Base-by-base conservation (phyloP, 2,329 filamentous ascomycete species). In the Arthrobotrys entomopaga region DNA sequence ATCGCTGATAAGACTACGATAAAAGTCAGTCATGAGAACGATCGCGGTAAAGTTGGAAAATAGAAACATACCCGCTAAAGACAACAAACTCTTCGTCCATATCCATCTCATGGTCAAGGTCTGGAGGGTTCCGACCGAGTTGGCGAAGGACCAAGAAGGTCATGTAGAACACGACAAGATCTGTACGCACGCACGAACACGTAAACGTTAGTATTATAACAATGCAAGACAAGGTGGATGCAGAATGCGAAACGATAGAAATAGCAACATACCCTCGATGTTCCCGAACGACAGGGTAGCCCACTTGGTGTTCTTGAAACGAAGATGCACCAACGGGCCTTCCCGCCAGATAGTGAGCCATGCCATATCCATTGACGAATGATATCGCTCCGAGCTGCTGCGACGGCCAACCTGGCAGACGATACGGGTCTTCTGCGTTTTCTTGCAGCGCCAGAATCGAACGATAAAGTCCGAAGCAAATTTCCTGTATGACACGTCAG, bases 381-480 rank as follows among this genome's bases (percentile, higher is more conserved):
- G 77, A 40, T 76, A 79, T 20, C 74, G 75, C 24, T 74, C 69
- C n/a, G 72, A 50, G 46, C 77, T 77, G 61, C 42, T 67, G 26
- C 76, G 63, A 22, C 72, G 76, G 50, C 77, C 77, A 65, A 77
- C 73, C 29, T 77, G 77, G 61, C 77, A 79, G 34, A 79, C 77
- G 15, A 79, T 77, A 49, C 77, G 77, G 19, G 77, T 76, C 38
- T 75, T 76, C 60, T 78, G 65, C 20, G 74, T 79, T 40, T 74
- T 70, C 48, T 78, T 77, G 60, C 78, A 77, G 20, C 77, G 76
- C 64, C 78, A 79, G 42, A 79, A 75, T 16, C 76, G 71, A 38
- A 79, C 76, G 58, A 75, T 78, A 57, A 79, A 74, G 43, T 79
- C 77, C 19, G 78, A 78, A 56, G 78, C 77, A 59, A 79, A 79